Conservation (phyloP, 2,329 filamentous ascomycete species). For the Fusarium neocosmosporiellum region DNA sequence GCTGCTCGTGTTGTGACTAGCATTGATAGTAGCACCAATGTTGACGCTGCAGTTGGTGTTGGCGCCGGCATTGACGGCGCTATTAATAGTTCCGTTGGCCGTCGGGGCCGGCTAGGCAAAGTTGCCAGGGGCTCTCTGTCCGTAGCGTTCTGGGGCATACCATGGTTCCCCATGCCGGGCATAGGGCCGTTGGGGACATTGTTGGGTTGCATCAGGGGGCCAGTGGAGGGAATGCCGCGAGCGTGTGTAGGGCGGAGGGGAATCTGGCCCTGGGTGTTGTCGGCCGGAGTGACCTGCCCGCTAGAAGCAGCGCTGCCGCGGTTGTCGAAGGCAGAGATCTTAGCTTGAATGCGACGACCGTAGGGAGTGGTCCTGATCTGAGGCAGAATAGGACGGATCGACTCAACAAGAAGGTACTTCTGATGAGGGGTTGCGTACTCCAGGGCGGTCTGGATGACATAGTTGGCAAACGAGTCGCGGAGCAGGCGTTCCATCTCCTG, state of each 20-base stretch:
- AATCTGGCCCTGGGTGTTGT: constrained; percentile 66
- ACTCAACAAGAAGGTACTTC: constrained; percentile 82
- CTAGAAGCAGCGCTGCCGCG: constrained; percentile 56
- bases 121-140: constrained; percentile 40
- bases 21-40: constrained; percentile 14
- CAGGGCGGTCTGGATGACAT: constrained; percentile 96
- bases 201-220: constrained; percentile 49
- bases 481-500: constrained; percentile 88
- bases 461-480: constrained; percentile 95
- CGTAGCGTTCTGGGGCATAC: constrained; percentile 48
- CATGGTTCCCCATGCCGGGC: constrained; percentile 29
- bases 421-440: constrained; percentile 82
- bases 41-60: constrained; percentile 6
- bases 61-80: constrained; percentile 34
- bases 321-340: constrained; percentile 75
- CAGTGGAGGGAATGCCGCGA: constrained; percentile 56
- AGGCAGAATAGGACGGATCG: constrained; percentile 85
- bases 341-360: constrained; percentile 91
- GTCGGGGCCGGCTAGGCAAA: constrained; percentile 39
- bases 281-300: constrained; percentile 64
- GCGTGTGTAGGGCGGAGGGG: constrained; percentile 57
- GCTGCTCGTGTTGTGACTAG: constrained; percentile 22
- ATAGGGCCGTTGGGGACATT: constrained; percentile 41
- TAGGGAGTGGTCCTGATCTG: constrained; percentile 91
- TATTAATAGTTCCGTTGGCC: constrained; percentile 39